phyloP scores from a whole-genome alignment of 1,139 yeast genomes.

The Suhomyces yuchorum region DNA sequence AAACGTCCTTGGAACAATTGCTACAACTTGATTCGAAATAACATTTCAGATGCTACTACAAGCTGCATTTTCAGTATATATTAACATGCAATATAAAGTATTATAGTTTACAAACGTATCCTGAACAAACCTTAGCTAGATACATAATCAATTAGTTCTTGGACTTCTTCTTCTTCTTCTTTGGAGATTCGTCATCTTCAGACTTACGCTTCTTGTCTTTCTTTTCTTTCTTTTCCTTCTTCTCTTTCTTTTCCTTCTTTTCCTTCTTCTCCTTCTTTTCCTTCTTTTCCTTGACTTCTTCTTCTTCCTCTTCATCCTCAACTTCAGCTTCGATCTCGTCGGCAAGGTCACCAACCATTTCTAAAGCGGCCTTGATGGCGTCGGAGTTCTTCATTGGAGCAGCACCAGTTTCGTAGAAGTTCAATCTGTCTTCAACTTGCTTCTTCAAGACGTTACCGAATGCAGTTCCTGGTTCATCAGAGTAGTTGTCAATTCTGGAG shows the following conservation, averaged over 20 bases:
- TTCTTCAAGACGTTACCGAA: slow-evolving; percentile 90
- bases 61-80: slow-evolving; percentile 14
- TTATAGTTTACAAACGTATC: slow-evolving; percentile 20
- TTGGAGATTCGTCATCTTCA: slow-evolving; percentile 42
- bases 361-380: slow-evolving; percentile 90
- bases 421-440: slow-evolving; percentile 97
- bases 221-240: slow-evolving; percentile 57
- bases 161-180: slow-evolving; percentile 25
- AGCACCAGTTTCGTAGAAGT: slow-evolving; percentile 93
- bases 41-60: too few relatives aligned
- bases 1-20: not conserved
- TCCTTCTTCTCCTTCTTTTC: slow-evolving; percentile 57
- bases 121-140: slow-evolving; percentile 2
- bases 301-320: slow-evolving; percentile 34
- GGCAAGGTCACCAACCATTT: slow-evolving; percentile 51
- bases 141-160: slow-evolving; percentile 18
- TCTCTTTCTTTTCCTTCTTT: slow-evolving; percentile 54
- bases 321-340: slow-evolving; percentile 35
- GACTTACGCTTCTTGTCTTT: slow-evolving; percentile 57
- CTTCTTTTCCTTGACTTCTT: slow-evolving; percentile 46
- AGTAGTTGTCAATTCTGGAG: slow-evolving; percentile 94
- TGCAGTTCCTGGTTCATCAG: slow-evolving; percentile 80
- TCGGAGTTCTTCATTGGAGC: slow-evolving; percentile 96
- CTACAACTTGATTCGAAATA: too few relatives aligned
- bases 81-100: slow-evolving; percentile 22